These are phyloP conservation scores for Helminthosporium solani DNA, from an alignment of 2,329 filamentous ascomycete genomes.

Conservation along the genomic window DNA sequence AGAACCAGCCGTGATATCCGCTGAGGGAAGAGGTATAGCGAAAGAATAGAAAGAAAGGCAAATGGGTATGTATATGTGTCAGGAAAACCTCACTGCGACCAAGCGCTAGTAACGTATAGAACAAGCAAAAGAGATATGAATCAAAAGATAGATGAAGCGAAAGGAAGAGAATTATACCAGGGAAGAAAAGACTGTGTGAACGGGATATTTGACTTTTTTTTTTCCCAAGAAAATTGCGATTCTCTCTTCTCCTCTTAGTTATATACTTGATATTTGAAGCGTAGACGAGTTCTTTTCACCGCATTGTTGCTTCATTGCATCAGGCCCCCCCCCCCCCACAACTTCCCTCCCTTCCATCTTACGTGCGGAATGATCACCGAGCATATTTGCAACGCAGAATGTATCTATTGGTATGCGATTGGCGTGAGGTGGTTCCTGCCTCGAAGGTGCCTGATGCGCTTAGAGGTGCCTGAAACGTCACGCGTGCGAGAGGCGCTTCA, in stretches of 20 bases:
- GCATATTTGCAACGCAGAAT: slow-evolving; percentile 16
- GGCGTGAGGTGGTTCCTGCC: slow-evolving; percentile 1
- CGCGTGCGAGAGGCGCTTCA: slow-evolving; percentile 20
- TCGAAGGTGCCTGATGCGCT: slow-evolving; percentile 5
- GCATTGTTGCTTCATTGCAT: too few relatives aligned
- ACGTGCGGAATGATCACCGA: slow-evolving; percentile 11
- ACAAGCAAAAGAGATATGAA: too few relatives aligned
- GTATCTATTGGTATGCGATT: slow-evolving; percentile 2
- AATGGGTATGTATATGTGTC: not conserved
- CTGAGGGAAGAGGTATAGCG: not conserved
- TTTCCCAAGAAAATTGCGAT: too few relatives aligned
- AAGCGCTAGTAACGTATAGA: too few relatives aligned
- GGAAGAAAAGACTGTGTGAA: too few relatives aligned
- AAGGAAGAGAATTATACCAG: slow-evolving; percentile 14
- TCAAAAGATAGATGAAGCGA: slow-evolving; percentile 5
- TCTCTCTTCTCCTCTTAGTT: too few relatives aligned
- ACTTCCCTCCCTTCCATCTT: not conserved
- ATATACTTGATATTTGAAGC: too few relatives aligned
- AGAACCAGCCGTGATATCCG: too few relatives aligned
- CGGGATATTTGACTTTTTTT: too few relatives aligned
- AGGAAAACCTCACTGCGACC: slow-evolving; percentile 19
- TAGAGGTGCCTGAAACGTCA: slow-evolving; percentile 24
- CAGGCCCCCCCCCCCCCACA: too few relatives aligned
- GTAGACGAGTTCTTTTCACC: too few relatives aligned
- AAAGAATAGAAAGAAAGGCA: slow-evolving; percentile 1